Conservation (phyloP, 169 alveolate species). For the Plasmodium malariae region DNA sequence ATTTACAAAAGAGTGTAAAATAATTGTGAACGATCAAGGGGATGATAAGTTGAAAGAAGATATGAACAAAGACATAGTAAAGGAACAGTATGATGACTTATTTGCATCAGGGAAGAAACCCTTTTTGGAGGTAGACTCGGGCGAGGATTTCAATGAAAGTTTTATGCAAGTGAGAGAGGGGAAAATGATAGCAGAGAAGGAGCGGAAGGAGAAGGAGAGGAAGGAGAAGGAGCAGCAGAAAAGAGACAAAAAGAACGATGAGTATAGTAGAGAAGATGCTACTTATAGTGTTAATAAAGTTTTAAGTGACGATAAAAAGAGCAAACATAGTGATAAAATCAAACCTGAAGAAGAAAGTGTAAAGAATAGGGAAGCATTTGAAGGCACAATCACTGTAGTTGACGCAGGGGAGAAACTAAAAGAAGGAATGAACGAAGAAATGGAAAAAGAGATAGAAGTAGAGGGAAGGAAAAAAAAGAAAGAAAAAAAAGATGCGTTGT, state of each 20-base stretch:
- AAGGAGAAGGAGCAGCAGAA: background rate
- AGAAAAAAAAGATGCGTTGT: background rate
- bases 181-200: background rate
- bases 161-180: background rate
- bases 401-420: background rate
- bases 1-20: conserved; percentile 62
- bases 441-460: background rate
- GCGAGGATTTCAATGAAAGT: conserved; percentile 10
- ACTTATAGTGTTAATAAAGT: too few relatives aligned
- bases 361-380: background rate
- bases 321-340: background rate
- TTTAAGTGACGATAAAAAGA: background rate
- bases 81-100: background rate
- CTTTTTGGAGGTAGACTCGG: conserved; percentile 4
- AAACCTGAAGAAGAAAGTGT: background rate
- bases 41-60: background rate
- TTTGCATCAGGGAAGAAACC: conserved; percentile 6
- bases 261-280: too few relatives aligned
- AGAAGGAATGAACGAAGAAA: background rate
- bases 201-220: background rate
- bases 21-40: conserved; percentile 1
- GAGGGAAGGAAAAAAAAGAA: background rate
- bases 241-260: background rate
- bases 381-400: background rate
- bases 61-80: background rate